phyloP scores from a whole-genome alignment of 805 yeast genomes.

The Candida peoriensis region DNA sequence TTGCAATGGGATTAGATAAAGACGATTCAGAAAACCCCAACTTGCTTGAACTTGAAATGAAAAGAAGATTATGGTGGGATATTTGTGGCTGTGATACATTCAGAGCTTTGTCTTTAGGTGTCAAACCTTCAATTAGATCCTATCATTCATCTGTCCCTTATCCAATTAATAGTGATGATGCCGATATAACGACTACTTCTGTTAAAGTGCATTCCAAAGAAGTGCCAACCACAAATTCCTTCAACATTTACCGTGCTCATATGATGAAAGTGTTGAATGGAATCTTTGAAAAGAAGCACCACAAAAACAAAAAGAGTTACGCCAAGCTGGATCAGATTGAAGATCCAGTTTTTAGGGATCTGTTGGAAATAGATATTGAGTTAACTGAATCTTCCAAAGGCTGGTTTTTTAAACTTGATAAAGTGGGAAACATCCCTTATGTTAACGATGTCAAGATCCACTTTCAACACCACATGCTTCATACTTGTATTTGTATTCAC shows the following conservation, averaged over 20 bases:
- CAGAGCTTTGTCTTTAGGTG: conserved; percentile 22
- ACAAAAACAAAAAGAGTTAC: conserved; percentile 9
- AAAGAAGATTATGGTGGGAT: conserved; percentile 29
- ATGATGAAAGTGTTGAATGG: conserved; percentile 26
- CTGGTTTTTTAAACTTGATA: conserved; percentile 25
- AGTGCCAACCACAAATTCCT: conserved; percentile 24
- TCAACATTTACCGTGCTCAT: conserved; percentile 23
- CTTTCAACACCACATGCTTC: conserved; percentile 28
- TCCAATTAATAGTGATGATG: conserved; percentile 29
- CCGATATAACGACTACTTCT: conserved; percentile 22
- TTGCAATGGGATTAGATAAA: conserved; percentile 21
- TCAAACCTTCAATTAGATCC: conserved; percentile 19
- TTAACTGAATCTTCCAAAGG: conserved; percentile 18
- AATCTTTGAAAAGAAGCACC: conserved; percentile 22
- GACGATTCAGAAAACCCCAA: conserved; percentile 22
- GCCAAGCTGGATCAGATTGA: conserved; percentile 15
- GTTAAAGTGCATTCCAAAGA: conserved; percentile 16
- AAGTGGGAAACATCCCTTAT: conserved; percentile 19
- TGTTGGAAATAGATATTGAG: conserved; percentile 24
- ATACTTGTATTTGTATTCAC: conserved; percentile 28
- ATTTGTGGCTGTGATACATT: conserved; percentile 26
- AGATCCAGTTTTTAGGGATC: conserved; percentile 18
- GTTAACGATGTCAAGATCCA: conserved; percentile 21
- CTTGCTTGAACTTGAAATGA: conserved; percentile 25
- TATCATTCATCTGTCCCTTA: conserved; percentile 25